Evolutionary conservation across 1,284 basidiomycete genomes (phyloP), one percentile per base, ranked within the genome.

Genomic region (Wallemia hederae): DNA sequence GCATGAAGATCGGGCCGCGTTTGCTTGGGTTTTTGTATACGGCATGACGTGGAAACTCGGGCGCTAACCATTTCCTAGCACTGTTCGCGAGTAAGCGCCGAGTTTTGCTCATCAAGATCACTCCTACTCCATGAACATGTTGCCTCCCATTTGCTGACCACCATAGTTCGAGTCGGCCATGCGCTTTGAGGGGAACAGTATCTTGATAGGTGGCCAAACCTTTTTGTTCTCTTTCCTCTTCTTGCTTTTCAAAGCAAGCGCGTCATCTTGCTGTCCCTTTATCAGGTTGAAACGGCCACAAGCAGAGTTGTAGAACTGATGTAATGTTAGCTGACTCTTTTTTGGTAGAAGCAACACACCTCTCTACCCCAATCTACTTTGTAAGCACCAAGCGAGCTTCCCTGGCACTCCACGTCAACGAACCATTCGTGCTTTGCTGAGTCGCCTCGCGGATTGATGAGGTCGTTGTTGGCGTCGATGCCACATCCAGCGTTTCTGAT

Each of bases 351-450:
- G n/a, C 17, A 58, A 19, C 56, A 3, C 24, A 58, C 56, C 56
- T 58, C 56, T 9, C n/a, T 58, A 5, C 56, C 56, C 56, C 56
- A 58, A 17, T 7, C 15, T 7, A 24, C 15, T 22, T 26, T 58
- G 56, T 58, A 58, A 14, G 56, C 56, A 19, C 56, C 56, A 58
- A 58, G 56, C 19, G 56, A 58, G 56, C 56, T 26, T 11, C 24
- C 56, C 24, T 58, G 56, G 25, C 56, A 58, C 56, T 58, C 56
- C 7, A 58, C 2, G 17, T 58, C 56, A 22, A 58, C 56, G 39
- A 17, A 49, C 39, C 39, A 49, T 49, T 49, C 56, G 17, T 58
- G 56, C 56, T 58, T 26, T 28, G 25, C 25, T 26, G 24, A 26
- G 17, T 58, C 56, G 25, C 56, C 56, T 7, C 56, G 56, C n/a